A percentile compares a stretch with the other conserved stretches of the same genome.
Conservation (phyloP, 2,329 filamentous ascomycete species). For the Paecilomyces formosus region DNA sequence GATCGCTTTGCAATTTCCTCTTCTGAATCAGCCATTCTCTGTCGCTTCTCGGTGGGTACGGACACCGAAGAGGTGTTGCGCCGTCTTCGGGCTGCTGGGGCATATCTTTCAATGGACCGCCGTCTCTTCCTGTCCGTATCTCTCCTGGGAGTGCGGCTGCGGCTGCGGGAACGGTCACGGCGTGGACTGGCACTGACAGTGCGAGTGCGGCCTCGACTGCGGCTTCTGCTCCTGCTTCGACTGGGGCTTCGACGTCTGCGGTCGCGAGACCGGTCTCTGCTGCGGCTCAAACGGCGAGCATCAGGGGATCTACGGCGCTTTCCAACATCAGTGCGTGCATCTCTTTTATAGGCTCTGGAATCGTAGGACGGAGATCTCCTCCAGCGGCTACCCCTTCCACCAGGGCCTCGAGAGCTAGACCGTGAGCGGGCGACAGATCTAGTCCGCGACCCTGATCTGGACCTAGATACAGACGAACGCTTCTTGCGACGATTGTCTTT, state of each 20-base stretch:
- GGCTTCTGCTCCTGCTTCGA: conserved; percentile 20
- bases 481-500: conserved; percentile 24
- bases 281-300: conserved; percentile 33
- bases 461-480: conserved; percentile 27
- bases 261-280: conserved; percentile 23
- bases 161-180: conserved; percentile 22
- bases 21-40: conserved; percentile 32
- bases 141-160: conserved; percentile 14
- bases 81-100: conserved; percentile 31
- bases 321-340: conserved; percentile 43
- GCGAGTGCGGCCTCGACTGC: conserved; percentile 17
- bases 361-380: conserved; percentile 39
- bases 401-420: conserved; percentile 20
- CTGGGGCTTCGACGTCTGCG: conserved; percentile 20
- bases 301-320: conserved; percentile 38
- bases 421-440: conserved; percentile 29
- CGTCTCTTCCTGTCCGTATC: conserved; percentile 35
- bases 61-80: conserved; percentile 37
- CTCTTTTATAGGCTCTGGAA: conserved; percentile 33
- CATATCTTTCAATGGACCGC: conserved; percentile 40
- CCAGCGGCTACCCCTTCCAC: conserved; percentile 24
- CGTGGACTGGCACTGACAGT: conserved; percentile 37
- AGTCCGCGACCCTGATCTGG: conserved; percentile 30
- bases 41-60: conserved; percentile 34
- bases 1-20: conserved; percentile 17